Evolutionary conservation across 192 early-diverging fungal species (phyloP), one percentile per base, ranked within the genome.

Genomic region (Phycomyces blakesleeanus): DNA sequence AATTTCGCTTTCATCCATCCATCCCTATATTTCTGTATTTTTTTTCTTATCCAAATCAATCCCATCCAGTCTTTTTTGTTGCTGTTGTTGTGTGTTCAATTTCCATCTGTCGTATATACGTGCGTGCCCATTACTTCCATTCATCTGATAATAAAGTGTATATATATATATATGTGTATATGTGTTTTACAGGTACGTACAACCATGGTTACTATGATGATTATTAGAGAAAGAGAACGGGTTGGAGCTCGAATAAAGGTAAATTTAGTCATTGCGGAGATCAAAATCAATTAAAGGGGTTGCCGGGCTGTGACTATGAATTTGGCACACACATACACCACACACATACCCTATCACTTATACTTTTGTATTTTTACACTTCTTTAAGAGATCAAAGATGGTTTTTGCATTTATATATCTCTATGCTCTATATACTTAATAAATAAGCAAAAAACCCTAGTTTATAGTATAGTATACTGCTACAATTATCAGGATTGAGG

Each of bases 1-100:
- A 0, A 47, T 50, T 56, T 22, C 15, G 41, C 25, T 65, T 66
- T 34, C 59, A 65, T 66, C 51, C 22, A 57, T 66, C 29, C 59
- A 65, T 52, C 44, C 51, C 57, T 65, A 37, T 41, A 14, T 10
- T 41, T 41, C 14, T 41, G 6, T 10, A 10, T 41, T 14, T 41
- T 41, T 41, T 47, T 47, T 47, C 44, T 34, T n/a, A n/a, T 34
- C 29, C 29, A 34, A 7, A 34, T 34, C 29, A 34, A 34, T 34
- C 44, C 44, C 44, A 47, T 47, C 44, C 44, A 47, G 2, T 47
- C 11, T 47, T 47, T 47, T n/a, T 6, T 47, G 12, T 41, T 41
- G 40, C 14, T 41, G 40, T 41, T 41, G 8, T 41, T 41, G 14
- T 41, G 40, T n/a, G n/a, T n/a, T n/a, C n/a, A 34, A 34, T 34